Evolutionary conservation across 2,329 filamentous ascomycete genomes (phyloP).

Genomic region (Fusarium sp.): DNA sequence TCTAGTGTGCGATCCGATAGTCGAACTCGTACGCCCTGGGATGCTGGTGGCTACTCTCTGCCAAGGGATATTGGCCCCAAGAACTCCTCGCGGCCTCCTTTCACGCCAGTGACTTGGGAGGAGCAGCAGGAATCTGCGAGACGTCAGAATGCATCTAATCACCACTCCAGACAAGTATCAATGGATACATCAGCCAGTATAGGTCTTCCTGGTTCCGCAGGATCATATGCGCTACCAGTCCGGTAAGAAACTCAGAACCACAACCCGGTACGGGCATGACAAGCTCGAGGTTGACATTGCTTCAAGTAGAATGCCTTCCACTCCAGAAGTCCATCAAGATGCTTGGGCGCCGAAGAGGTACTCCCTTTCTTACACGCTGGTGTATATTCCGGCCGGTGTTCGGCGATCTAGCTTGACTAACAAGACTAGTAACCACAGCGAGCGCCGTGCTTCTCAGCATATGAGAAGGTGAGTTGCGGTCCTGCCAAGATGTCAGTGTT

Average conservation of each 20-base stretch:
- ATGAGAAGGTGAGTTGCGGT: conserved; percentile 29
- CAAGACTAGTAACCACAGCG: conserved; percentile 16
- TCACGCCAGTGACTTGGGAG: conserved; percentile 35
- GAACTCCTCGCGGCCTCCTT: conserved; percentile 34
- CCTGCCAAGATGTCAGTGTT: neutral
- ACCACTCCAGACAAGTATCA: conserved; percentile 45
- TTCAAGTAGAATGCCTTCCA: conserved; percentile 32
- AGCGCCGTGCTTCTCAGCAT: conserved; percentile 29
- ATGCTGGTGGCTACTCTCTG: conserved; percentile 58
- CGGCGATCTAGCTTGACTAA: neutral
- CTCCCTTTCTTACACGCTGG: neutral
- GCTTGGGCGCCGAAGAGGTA: conserved; percentile 34
- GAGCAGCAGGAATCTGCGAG: conserved; percentile 37
- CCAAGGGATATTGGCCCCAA: conserved; percentile 53
- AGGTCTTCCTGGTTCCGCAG: conserved; percentile 4
- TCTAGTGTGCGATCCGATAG: conserved; percentile 32
- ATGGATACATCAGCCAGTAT: conserved; percentile 40
- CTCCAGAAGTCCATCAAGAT: conserved; percentile 34
- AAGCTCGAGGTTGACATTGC: conserved; percentile 12
- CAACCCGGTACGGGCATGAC: neutral
- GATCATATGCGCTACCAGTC: conserved; percentile 36
- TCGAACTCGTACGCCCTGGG: conserved; percentile 57
- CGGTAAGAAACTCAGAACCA: conserved; percentile 32
- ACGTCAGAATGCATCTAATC: conserved; percentile 13
- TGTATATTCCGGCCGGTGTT: neutral